Conservation (phyloP, 768 basidiomycete genomes). For the Auricularia sp. region DNA sequence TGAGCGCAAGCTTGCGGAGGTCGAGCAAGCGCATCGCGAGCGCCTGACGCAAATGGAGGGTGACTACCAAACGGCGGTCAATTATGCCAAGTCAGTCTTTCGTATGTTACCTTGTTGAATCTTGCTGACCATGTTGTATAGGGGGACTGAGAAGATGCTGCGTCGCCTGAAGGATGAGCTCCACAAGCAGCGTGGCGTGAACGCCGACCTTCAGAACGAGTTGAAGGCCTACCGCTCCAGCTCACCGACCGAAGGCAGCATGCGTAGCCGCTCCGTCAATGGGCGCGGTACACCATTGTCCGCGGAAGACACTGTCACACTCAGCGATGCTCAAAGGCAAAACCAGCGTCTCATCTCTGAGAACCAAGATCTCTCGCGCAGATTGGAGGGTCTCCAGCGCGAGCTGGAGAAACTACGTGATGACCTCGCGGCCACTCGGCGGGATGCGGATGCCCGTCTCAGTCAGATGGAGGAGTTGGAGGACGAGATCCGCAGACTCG, state of each 20-base stretch:
- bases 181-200: conserved; percentile 77
- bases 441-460: conserved; percentile 69
- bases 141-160: conserved; percentile 97
- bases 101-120: conserved; percentile 9
- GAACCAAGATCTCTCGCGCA: conserved; percentile 65
- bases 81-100: conserved; percentile 77
- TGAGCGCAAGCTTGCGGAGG: conserved; percentile 72
- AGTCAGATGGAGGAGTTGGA: conserved; percentile 71
- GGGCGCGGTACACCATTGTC: conserved; percentile 71
- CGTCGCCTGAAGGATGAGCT: conserved; percentile 93
- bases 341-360: conserved; percentile 59
- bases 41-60: conserved; percentile 85
- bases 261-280: conserved; percentile 43
- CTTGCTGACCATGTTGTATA: conserved; percentile 21
- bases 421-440: conserved; percentile 58
- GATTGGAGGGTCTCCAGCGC: conserved; percentile 63
- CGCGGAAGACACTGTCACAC: conserved; percentile 54
- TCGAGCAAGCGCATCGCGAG: conserved; percentile 65
- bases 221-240: conserved; percentile 61
- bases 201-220: conserved; percentile 73
- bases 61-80: conserved; percentile 93
- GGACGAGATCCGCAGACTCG: conserved; percentile 66
- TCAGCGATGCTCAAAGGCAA: conserved; percentile 71
- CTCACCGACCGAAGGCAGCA: conserved; percentile 40
- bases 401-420: conserved; percentile 65